Conservation (phyloP, 805 yeast genomes). For the Candida schatavii region DNA sequence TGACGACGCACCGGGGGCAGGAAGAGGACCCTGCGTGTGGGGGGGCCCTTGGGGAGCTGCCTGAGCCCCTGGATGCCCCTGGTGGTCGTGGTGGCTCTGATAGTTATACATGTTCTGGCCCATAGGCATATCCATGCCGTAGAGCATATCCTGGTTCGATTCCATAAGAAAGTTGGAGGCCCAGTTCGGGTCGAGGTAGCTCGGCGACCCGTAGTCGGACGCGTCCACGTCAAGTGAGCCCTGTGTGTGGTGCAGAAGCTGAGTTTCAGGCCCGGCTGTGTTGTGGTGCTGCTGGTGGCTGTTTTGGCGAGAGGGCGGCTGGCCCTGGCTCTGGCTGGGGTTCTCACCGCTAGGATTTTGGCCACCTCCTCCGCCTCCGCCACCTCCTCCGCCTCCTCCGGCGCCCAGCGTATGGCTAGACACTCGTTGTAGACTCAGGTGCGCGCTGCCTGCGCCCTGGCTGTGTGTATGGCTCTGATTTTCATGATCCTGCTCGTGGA, state of each 20-base stretch:
- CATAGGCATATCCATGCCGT: constrained; percentile 29
- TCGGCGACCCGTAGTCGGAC: background rate
- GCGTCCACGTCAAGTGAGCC: background rate
- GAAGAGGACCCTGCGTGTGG: constrained; percentile 2
- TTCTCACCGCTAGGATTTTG: background rate
- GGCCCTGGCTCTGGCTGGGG: background rate
- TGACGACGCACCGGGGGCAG: background rate
- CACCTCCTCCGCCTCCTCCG: no score
- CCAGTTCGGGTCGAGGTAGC: constrained; percentile 30
- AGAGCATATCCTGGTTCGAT: constrained; percentile 26
- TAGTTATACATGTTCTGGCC: no score
- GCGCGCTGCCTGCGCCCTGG: background rate
- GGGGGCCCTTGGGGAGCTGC: constrained; percentile 5
- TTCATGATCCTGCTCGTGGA: no score
- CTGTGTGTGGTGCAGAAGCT: background rate
- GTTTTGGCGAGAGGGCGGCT: background rate
- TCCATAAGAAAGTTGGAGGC: constrained; percentile 33
- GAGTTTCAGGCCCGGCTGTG: background rate
- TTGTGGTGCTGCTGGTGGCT: background rate
- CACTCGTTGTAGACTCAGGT: background rate
- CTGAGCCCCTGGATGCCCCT: background rate
- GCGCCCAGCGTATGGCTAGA: background rate
- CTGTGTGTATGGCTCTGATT: no score
- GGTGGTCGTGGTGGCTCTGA: no score
- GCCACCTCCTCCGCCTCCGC: no score